Evolutionary conservation across 495 filamentous ascomycete species (phyloP).

Genomic region (Penicillium coffeae): DNA sequence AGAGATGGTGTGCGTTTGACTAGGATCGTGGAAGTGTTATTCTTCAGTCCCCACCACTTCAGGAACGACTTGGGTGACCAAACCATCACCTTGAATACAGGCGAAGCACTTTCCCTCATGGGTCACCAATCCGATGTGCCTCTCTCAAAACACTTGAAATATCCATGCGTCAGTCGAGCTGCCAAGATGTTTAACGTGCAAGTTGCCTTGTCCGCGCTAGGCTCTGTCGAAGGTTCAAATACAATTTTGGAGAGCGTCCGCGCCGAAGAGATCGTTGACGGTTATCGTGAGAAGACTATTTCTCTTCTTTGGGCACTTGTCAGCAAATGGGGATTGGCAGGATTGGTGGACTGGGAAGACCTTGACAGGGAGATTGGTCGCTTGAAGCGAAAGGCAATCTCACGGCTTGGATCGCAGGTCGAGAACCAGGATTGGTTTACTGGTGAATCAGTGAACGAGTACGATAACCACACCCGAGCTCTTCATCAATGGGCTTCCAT

Average conservation of each 20-base stretch:
- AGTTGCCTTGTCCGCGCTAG: constrained; percentile 53
- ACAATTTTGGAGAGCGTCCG: constrained; percentile 36
- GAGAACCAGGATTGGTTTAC: constrained; percentile 13
- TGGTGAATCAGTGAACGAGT: constrained; percentile 16
- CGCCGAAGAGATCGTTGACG: constrained; percentile 63
- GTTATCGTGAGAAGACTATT: constrained; percentile 64
- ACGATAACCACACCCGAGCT: constrained; percentile 33
- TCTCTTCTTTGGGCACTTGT: constrained; percentile 60
- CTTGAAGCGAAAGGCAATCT: constrained; percentile 29
- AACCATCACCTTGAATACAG: constrained; percentile 10
- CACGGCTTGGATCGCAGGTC: constrained; percentile 16
- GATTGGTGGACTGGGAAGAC: constrained; percentile 53
- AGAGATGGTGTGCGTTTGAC: constrained; percentile 61
- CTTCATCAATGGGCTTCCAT: constrained; percentile 54
- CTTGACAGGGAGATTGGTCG: constrained; percentile 48
- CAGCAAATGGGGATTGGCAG: constrained; percentile 51
- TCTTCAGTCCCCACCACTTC: constrained; percentile 37
- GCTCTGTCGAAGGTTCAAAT: constrained; percentile 32
- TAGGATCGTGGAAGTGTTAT: constrained; percentile 56
- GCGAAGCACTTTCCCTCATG: constrained; percentile 11
- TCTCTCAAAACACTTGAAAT: constrained; percentile 57
- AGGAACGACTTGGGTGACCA: constrained; percentile 2
- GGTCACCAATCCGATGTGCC: constrained; percentile 26
- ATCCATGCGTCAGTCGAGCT: constrained; percentile 52
- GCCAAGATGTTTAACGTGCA: constrained; percentile 61